phyloP scores from a whole-genome alignment of 2,329 filamentous ascomycete species.

The Aspergillus sp. region DNA sequence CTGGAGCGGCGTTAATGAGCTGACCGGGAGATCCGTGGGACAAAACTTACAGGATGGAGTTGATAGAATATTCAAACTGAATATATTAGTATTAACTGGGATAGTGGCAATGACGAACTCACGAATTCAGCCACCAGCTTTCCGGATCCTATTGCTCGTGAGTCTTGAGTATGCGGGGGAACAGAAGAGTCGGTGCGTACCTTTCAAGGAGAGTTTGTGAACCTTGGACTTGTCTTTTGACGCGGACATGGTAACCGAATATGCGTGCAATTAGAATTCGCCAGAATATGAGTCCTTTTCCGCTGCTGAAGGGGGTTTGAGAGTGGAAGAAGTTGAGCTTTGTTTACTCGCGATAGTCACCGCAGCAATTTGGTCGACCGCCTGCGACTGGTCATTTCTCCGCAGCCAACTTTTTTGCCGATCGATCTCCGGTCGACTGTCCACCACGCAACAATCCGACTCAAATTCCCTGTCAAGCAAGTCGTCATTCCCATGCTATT shows the following conservation, averaged over 20 bases:
- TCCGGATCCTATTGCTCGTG: constrained; percentile 58
- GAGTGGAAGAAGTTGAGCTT: constrained; percentile 19
- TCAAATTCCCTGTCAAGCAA: not conserved
- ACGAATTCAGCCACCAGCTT: constrained; percentile 96
- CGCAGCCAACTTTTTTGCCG: constrained; percentile 29
- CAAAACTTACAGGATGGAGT: constrained; percentile 77
- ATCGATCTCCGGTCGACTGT: constrained; percentile 1
- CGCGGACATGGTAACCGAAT: constrained; percentile 39
- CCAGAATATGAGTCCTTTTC: not conserved
- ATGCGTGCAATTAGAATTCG: not conserved
- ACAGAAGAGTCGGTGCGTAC: constrained; percentile 20
- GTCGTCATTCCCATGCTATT: constrained; percentile 30
- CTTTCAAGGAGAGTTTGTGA: constrained; percentile 77
- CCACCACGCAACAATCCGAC: not conserved
- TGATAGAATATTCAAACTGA: constrained; percentile 92
- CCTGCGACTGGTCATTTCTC: constrained; percentile 30
- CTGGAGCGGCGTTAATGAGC: constrained; percentile 34
- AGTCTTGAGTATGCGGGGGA: constrained; percentile 22
- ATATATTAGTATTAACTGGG: constrained; percentile 5
- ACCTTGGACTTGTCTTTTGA: constrained; percentile 76
- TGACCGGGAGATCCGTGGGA: not conserved
- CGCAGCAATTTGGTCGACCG: constrained; percentile 36
- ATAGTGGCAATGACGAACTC: constrained; percentile 40
- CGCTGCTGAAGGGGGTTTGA: constrained; percentile 1
- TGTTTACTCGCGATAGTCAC: constrained; percentile 41